Conservation (phyloP, 176 grass and related monocot genomes). For the Metroxylon sagu region DNA sequence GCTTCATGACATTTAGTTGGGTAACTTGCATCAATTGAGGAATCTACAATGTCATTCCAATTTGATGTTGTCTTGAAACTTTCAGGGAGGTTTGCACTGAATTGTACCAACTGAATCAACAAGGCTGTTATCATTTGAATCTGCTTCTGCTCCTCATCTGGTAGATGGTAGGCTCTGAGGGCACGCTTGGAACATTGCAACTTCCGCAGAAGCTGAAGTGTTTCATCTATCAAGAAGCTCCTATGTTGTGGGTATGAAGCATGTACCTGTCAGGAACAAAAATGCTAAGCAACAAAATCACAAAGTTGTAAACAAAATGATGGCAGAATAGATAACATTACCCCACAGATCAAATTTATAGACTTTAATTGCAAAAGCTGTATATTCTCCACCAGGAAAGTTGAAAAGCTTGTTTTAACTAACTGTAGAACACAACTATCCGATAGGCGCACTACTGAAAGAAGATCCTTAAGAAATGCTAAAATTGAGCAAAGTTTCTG, state of each 20-base stretch:
- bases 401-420: slow-evolving; percentile 96
- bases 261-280: slow-evolving; percentile 55
- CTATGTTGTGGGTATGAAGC: slow-evolving; percentile 79
- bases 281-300: slow-evolving; percentile 15
- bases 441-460: slow-evolving; percentile 64
- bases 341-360: slow-evolving; percentile 74
- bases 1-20: slow-evolving; percentile 68
- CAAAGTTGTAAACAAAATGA: background rate
- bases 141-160: slow-evolving; percentile 94
- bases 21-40: slow-evolving; percentile 58
- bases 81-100: slow-evolving; percentile 79
- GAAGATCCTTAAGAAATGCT: slow-evolving; percentile 81
- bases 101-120: slow-evolving; percentile 90
- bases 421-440: slow-evolving; percentile 96
- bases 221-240: slow-evolving; percentile 94
- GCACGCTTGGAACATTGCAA: slow-evolving; percentile 86
- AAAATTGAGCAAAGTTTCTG: slow-evolving; percentile 98
- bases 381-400: slow-evolving; percentile 93
- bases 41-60: slow-evolving; percentile 77
- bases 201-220: slow-evolving; percentile 78
- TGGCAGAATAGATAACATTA: slow-evolving; percentile 10
- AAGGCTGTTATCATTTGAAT: slow-evolving; percentile 99
- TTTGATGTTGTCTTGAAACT: slow-evolving; percentile 56
- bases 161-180: slow-evolving; percentile 78
- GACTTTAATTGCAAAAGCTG: slow-evolving; percentile 94